These are phyloP conservation scores for Talinum fruticosum DNA, from an alignment of 148 eudicot genomes.

Conservation along the genomic window DNA sequence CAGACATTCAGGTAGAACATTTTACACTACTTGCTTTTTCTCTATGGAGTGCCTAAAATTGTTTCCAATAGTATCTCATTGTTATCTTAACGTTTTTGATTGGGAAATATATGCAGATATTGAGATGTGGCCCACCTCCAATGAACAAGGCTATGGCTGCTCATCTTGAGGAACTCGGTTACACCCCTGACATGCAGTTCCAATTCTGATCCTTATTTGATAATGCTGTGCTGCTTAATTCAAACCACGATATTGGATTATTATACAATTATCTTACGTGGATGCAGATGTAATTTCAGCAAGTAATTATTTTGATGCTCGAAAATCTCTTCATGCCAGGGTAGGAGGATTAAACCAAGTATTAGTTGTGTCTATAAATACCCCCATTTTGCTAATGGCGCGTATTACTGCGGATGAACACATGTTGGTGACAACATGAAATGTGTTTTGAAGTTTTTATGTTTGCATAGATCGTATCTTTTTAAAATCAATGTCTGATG, in stretches of 20 bases:
- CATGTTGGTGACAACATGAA: not conserved
- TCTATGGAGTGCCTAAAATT: not conserved
- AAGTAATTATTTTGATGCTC: conserved; percentile 1
- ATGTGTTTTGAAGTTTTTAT: no score
- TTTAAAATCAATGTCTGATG: no score
- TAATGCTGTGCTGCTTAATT: conserved; percentile 12
- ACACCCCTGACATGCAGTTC: conserved; percentile 66
- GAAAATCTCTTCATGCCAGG: conserved; percentile 1
- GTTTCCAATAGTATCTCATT: not conserved
- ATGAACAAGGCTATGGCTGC: conserved; percentile 93
- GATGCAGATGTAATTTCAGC: not conserved
- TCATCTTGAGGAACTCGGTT: conserved; percentile 68
- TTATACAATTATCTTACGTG: not conserved
- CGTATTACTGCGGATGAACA: not conserved
- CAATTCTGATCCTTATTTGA: conserved; percentile 45
- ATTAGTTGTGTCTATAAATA: not conserved
- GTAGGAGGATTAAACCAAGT: not conserved
- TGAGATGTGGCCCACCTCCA: conserved; percentile 82
- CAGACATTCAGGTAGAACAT: conserved; percentile 59
- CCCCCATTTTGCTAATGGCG: not conserved
- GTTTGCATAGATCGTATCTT: no score
- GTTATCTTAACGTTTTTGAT: not conserved
- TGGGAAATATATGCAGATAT: conserved; percentile 39
- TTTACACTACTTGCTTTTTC: not conserved
- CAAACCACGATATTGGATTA: conserved; percentile 1